These are phyloP conservation scores for Boletus smithii DNA, from an alignment of 1,284 basidiomycete genomes.

Conservation along the genomic window DNA sequence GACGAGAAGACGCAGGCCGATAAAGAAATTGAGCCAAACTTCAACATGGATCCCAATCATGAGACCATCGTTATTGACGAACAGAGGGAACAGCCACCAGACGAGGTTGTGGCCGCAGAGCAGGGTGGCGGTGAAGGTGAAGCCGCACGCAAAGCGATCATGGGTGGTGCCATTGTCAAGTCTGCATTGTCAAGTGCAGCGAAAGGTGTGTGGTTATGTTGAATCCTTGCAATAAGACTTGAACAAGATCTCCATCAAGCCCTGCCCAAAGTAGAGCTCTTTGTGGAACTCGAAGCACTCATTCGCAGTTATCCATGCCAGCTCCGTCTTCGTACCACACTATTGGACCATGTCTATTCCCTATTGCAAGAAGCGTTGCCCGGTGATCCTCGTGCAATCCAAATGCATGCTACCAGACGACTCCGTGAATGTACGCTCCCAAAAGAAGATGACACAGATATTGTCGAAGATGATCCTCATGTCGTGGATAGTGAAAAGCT, in stretches of 20 bases:
- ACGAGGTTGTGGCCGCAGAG: slow-evolving; percentile 30
- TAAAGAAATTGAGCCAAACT: slow-evolving; percentile 13
- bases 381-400: slow-evolving; percentile 48
- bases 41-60: slow-evolving; percentile 26
- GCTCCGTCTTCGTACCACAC: slow-evolving; percentile 40
- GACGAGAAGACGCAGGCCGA: too few species aligned
- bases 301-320: slow-evolving; percentile 56
- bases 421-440: slow-evolving; percentile 24
- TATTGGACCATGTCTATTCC: slow-evolving; percentile 57
- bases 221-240: not conserved
- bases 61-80: slow-evolving; percentile 22
- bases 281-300: slow-evolving; percentile 51
- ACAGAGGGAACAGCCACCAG: slow-evolving; percentile 22
- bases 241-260: slow-evolving; percentile 39
- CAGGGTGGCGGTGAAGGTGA: slow-evolving; percentile 43
- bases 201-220: slow-evolving; percentile 47
- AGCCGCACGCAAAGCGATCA: slow-evolving; percentile 55
- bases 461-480: slow-evolving; percentile 6
- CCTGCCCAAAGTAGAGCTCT: slow-evolving; percentile 56
- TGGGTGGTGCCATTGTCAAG: slow-evolving; percentile 70
- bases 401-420: slow-evolving; percentile 49
- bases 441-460: slow-evolving; percentile 10
- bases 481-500: slow-evolving; percentile 41
- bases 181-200: slow-evolving; percentile 63
- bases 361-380: slow-evolving; percentile 46